Evolutionary conservation across 2,329 filamentous ascomycete species (phyloP).

Genomic region (Paecilomyces sp.): DNA sequence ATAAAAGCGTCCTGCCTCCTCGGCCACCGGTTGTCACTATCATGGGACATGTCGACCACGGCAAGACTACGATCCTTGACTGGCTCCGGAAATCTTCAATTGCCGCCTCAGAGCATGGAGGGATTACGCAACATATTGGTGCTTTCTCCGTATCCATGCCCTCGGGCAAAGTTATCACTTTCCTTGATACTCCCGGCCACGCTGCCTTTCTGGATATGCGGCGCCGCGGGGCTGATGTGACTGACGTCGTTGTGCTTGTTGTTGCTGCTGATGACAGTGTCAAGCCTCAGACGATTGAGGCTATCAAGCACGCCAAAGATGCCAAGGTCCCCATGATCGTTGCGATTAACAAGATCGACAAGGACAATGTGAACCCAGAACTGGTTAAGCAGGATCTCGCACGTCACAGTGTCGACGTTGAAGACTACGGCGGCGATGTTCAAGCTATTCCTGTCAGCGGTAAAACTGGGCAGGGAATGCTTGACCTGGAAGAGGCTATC

Average conservation of each 20-base stretch:
- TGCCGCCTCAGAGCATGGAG: constrained; percentile 84
- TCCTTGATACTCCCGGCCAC: constrained; percentile 93
- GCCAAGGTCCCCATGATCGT: constrained; percentile 94
- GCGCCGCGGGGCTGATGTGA: constrained; percentile 88
- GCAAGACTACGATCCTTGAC: constrained; percentile 93
- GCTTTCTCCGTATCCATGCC: constrained; percentile 89
- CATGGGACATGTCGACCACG: constrained; percentile 98
- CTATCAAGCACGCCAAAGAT: constrained; percentile 82
- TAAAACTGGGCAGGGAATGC: constrained; percentile 88
- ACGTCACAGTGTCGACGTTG: constrained; percentile 76
- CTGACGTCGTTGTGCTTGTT: constrained; percentile 92
- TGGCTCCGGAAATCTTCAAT: constrained; percentile 89
- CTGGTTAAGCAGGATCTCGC: constrained; percentile 83
- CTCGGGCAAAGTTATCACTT: constrained; percentile 84
- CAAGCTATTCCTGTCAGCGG: constrained; percentile 88
- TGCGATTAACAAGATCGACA: constrained; percentile 96
- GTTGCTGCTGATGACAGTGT: constrained; percentile 96
- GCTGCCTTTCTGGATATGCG: constrained; percentile 95
- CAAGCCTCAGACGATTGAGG: constrained; percentile 93
- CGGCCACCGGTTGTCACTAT: constrained; percentile 95
- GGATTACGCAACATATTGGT: constrained; percentile 97
- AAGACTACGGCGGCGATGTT: constrained; percentile 91
- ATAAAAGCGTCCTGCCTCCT: constrained; percentile 59
- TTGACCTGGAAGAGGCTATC: constrained; percentile 84
- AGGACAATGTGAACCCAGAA: constrained; percentile 71